Conservation (phyloP, 2,329 filamentous ascomycete species). For the Akanthomyces muscarius region DNA sequence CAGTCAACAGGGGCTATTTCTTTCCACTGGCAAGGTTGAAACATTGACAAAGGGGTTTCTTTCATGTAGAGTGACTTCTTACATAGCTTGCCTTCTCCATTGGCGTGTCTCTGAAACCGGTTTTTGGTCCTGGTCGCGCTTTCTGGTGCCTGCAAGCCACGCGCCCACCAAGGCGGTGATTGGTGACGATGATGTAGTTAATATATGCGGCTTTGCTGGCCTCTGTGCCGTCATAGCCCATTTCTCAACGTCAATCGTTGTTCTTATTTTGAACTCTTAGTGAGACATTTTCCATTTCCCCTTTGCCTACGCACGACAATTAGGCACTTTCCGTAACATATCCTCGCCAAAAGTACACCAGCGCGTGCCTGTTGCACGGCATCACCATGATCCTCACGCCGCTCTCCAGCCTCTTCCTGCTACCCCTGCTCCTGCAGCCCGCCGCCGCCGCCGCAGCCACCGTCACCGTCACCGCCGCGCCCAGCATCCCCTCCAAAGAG, state of each 20-base stretch:
- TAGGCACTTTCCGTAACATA: no score
- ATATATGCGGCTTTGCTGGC: background rate
- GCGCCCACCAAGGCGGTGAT: background rate
- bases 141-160: slow-evolving; percentile 1
- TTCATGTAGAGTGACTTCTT: background rate
- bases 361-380: background rate
- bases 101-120: background rate
- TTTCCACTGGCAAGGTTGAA: background rate
- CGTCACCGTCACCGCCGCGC: slow-evolving; percentile 32
- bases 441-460: slow-evolving; percentile 11
- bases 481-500: slow-evolving; percentile 33
- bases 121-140: background rate
- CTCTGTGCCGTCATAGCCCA: background rate
- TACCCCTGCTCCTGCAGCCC: background rate
- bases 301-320: no score
- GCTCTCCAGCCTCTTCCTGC: background rate
- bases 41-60: background rate
- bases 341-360: background rate
- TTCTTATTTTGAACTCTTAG: background rate
- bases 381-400: background rate
- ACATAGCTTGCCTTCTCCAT: background rate
- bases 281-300: background rate
- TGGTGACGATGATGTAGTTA: slow-evolving; percentile 12
- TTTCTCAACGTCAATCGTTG: background rate
- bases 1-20: background rate